phyloP scores from a whole-genome alignment of 2,329 filamentous ascomycete species.

The Mariannaea sp. region DNA sequence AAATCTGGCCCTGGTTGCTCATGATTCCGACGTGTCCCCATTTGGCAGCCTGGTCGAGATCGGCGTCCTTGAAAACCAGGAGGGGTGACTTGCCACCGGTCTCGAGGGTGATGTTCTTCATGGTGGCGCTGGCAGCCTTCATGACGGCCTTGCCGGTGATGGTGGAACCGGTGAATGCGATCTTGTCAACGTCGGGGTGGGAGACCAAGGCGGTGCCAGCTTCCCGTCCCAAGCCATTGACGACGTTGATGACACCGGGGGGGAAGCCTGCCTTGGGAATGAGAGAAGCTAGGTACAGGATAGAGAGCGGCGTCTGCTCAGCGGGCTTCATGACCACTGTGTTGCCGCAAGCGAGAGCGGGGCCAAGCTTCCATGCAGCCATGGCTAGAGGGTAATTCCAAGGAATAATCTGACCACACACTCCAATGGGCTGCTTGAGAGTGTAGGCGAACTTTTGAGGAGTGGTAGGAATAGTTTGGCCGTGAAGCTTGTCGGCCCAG shows the following conservation, averaged over 20 bases:
- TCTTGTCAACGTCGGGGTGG: constrained; percentile 69
- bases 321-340: constrained; percentile 64
- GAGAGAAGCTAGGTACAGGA: constrained; percentile 64
- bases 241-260: constrained; percentile 71
- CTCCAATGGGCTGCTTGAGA: constrained; percentile 69
- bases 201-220: constrained; percentile 68
- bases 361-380: constrained; percentile 75
- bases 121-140: constrained; percentile 64
- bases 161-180: constrained; percentile 75
- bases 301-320: constrained; percentile 65
- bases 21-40: constrained; percentile 45
- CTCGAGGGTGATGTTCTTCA: constrained; percentile 63
- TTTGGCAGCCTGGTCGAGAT: constrained; percentile 66
- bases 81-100: constrained; percentile 65
- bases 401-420: constrained; percentile 70
- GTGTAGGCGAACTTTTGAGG: constrained; percentile 71
- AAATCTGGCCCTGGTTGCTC: constrained; percentile 62
- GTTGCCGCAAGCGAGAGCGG: constrained; percentile 65
- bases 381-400: constrained; percentile 77
- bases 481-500: constrained; percentile 73
- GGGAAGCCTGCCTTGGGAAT: constrained; percentile 74
- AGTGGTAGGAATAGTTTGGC: constrained; percentile 69
- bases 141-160: constrained; percentile 70
- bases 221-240: constrained; percentile 68
- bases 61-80: constrained; percentile 63